Evolutionary conservation across 768 basidiomycete species (phyloP), one percentile per base, ranked within the genome.

Genomic region (Lactarius hatsudake): DNA sequence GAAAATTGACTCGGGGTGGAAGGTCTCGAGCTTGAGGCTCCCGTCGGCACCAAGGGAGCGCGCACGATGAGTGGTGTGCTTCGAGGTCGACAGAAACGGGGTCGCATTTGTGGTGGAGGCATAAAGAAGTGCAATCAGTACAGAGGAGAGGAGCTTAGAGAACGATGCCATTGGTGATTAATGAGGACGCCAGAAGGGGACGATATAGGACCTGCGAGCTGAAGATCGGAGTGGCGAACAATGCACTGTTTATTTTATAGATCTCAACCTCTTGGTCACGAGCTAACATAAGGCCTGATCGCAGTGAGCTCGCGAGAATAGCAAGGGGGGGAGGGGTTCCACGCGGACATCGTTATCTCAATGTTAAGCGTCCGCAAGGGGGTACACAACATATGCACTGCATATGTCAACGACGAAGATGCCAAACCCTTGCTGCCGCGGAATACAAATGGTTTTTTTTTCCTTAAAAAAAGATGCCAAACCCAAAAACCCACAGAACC

Each of bases 1-100:
- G 63, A 70, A 71, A 4, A 66, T 65, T 17, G 75, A 71, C 68
- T 74, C 72, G 18, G 73, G 73, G 64, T 75, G 73, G 69, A 72
- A 76, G 26, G 67, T 69, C 69, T 72, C 70, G n/a, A 75, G 55
- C 62, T 63, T 62, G 34, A 74, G 57, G 28, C 18, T 28, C 12
- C 53, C 36, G 61, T 67, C 66, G 3, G 70, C 51, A 58, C 64
- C 68, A 36, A 74, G 48, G 20, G 67, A 48, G 54, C 74, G 73
- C 32, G 64, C 58, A 26, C 71, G 71, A 63, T 71, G 69, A 30
- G 71, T 74, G 26, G 69, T 69, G 62, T 73, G 71, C 72, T 71
- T 74, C 64, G 61, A 10, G 42, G 59, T 57, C 42, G 62, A 23
- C 20, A 64, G 36, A 51, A 63, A 73, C 15, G 74, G 74, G 12